phyloP scores from a whole-genome alignment of 371 early-diverging fungal genomes.

The Mortierella sp. region DNA sequence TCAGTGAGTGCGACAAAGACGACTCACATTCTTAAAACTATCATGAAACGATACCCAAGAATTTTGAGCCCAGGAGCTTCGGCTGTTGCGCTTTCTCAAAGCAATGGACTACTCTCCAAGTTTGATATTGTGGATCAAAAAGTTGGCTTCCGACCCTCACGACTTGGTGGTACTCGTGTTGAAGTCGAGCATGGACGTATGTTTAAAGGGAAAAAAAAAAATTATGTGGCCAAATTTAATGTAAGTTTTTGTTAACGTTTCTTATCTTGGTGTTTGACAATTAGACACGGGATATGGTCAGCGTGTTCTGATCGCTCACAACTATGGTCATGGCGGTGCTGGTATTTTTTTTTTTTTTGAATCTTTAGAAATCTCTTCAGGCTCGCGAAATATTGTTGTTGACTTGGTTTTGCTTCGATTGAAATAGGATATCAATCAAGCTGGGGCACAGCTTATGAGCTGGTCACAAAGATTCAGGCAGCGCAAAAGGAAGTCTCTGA shows the following conservation, averaged over 20 bases:
- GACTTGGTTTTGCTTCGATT: neutral
- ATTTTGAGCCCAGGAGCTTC: constrained; percentile 57
- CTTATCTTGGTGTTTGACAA: neutral
- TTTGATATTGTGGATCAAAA: constrained; percentile 70
- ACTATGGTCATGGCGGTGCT: constrained; percentile 87
- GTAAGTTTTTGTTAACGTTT: neutral
- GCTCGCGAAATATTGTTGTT: neutral
- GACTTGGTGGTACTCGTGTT: constrained; percentile 78
- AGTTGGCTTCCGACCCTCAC: constrained; percentile 81
- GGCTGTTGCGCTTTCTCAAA: constrained; percentile 60
- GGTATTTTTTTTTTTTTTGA: neutral
- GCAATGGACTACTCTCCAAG: constrained; percentile 47
- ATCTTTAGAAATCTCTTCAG: too few relatives aligned
- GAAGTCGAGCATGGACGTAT: constrained; percentile 72
- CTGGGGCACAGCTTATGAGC: constrained; percentile 77
- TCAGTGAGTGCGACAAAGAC: constrained; percentile 35
- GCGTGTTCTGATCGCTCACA: constrained; percentile 71
- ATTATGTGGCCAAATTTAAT: neutral
- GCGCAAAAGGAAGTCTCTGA: constrained; percentile 30
- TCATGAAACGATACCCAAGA: constrained; percentile 68
- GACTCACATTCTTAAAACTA: constrained; percentile 60
- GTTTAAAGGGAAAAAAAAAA: constrained; percentile 7
- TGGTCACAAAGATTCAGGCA: constrained; percentile 61
- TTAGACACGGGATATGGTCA: constrained; percentile 56
- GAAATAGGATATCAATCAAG: constrained; percentile 74